Base-by-base conservation (phyloP, 306 rosid genomes). In the Acacia confusa region DNA sequence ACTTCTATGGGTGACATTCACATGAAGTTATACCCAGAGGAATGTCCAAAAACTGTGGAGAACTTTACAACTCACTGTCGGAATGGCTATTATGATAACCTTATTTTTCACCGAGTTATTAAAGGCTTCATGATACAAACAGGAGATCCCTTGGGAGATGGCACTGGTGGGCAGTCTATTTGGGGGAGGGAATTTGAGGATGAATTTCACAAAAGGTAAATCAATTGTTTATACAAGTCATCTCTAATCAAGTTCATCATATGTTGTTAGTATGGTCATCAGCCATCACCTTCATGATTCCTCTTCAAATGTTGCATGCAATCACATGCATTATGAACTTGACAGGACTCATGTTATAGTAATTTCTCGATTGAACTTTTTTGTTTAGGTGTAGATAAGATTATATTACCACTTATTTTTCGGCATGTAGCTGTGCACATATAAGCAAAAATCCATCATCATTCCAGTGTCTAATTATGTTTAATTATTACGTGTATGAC, bases 141-240 rank as follows among this genome's bases (percentile, higher is more conserved):
- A 64, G 97, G 99, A 85, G 99, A 95, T 92, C 99, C 99, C 88
- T 84, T 95, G 69, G 98, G 98, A 82, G 99, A 95, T 76, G 99
- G 99, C 69, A 93, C 99, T 25, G 98, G 99, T 73, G 99, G 99
- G 69, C 99, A 92, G 71, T 95, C 98, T 79, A 93, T 95, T 82
- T 95, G 99, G 99, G 99, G 99, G 48, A 91, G 99, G 81, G 99
- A 95, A 78, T 95, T 95, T 81, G 99, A 93, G 86, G 99, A 95
- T 84, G 99, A 95, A 80, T 91, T 95, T 88, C 97, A 95, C 86
- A 95, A 95, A 85, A 95, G 99, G 99, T 95, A 85, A 76, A 71
- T 64, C 22, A 47, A 45, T 34, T 86, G 43, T 78, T 28, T 55
- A 17, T 32, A 9, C n/a, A 74, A 30, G 17, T 79, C 41, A 41